phyloP scores from a whole-genome alignment of 148 eudicot species.

The Spergularia marina region DNA sequence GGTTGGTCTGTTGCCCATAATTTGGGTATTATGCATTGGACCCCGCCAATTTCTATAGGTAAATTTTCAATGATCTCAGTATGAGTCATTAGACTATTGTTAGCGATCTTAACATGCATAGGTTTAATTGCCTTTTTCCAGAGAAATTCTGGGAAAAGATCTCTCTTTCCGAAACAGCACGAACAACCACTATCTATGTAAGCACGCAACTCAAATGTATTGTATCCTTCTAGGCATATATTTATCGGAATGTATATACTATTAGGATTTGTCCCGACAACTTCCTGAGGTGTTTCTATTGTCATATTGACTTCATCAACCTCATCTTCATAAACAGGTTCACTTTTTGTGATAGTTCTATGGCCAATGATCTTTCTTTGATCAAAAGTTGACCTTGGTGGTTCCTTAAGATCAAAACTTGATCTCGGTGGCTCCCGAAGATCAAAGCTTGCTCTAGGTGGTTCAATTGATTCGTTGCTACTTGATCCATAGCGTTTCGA shows the following conservation, averaged over 20 bases:
- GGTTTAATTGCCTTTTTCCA: not conserved
- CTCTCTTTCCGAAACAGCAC: not conserved
- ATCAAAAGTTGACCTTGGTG: no score
- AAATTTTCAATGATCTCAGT: not conserved
- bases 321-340: not conserved
- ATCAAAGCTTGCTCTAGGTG: no score
- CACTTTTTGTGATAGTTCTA: not conserved
- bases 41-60: not conserved
- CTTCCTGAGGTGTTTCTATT: not conserved
- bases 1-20: not conserved
- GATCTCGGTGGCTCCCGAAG: no score
- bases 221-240: not conserved
- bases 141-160: not conserved
- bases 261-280: not conserved
- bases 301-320: not conserved
- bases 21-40: not conserved
- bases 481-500: no score
- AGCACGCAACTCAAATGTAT: not conserved
- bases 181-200: conserved; percentile 1
- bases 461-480: no score
- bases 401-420: no score
- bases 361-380: no score
- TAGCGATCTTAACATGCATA: not conserved
- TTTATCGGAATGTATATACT: no score
- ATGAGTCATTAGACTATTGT: not conserved